Evolutionary conservation across 2,329 filamentous ascomycete genomes (phyloP).

Genomic region (Pseudopyricularia javanii): DNA sequence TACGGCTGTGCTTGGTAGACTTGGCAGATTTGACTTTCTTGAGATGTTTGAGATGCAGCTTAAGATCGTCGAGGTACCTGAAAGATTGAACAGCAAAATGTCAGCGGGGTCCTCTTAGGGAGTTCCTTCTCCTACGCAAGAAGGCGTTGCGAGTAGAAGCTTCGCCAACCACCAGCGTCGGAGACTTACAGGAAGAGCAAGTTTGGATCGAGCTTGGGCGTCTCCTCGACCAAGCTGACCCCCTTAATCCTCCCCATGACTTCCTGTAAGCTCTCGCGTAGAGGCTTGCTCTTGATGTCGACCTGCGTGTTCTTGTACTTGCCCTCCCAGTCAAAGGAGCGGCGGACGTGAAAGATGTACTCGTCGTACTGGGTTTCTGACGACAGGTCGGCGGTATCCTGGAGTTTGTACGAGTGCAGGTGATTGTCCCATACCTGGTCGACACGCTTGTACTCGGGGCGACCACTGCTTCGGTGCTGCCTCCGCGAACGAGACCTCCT

Average conservation of each 20-base stretch:
- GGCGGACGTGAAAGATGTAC: slow-evolving; percentile 71
- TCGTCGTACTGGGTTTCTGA: slow-evolving; percentile 54
- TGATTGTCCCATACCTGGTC: slow-evolving; percentile 40
- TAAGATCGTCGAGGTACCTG: slow-evolving; percentile 68
- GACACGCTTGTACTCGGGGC: slow-evolving; percentile 34
- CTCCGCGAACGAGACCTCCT: background rate
- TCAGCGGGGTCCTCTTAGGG: background rate
- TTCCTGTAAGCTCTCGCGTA: slow-evolving; percentile 58
- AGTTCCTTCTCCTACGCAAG: background rate
- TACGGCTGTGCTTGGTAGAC: slow-evolving; percentile 41
- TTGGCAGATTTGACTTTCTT: slow-evolving; percentile 41
- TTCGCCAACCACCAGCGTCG: too few species aligned
- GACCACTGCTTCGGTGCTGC: slow-evolving; percentile 7
- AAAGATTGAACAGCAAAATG: slow-evolving; percentile 10
- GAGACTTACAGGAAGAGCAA: slow-evolving; percentile 51
- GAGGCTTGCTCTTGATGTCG: slow-evolving; percentile 72
- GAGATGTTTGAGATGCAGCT: slow-evolving; percentile 48
- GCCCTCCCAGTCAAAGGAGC: slow-evolving; percentile 75
- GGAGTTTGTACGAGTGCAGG: slow-evolving; percentile 39
- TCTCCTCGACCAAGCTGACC: slow-evolving; percentile 69
- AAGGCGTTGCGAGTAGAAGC: background rate
- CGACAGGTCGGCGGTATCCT: slow-evolving; percentile 35
- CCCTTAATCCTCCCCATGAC: slow-evolving; percentile 69
- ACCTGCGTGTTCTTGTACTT: slow-evolving; percentile 62
- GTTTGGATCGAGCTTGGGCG: slow-evolving; percentile 60